Evolutionary conservation across 1,139 yeast genomes (phyloP).

Genomic region (Debaryomycetaceae sp.): DNA sequence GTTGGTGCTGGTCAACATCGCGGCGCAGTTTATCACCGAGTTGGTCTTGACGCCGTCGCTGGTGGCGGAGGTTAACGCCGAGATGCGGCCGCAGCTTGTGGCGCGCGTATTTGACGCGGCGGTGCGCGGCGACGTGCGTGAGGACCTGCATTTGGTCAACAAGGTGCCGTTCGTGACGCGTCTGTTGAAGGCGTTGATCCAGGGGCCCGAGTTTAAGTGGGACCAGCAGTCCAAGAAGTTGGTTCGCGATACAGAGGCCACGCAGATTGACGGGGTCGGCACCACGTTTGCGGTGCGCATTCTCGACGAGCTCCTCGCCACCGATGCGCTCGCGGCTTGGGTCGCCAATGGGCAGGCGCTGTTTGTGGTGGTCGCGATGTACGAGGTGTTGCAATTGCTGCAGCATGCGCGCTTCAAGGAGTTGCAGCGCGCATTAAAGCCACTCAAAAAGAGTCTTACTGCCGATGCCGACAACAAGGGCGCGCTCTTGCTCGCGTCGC

Average conservation of each 20-base stretch:
- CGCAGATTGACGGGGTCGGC: slow-evolving; percentile 53
- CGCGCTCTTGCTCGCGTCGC: slow-evolving; percentile 57
- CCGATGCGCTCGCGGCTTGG: slow-evolving; percentile 54
- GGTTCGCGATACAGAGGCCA: slow-evolving; percentile 33
- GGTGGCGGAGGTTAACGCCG: slow-evolving; percentile 39
- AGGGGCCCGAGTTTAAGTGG: slow-evolving; percentile 54
- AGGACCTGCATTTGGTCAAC: slow-evolving; percentile 60
- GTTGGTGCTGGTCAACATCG: slow-evolving; percentile 65
- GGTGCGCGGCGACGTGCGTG: slow-evolving; percentile 69
- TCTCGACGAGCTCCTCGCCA: slow-evolving; percentile 45
- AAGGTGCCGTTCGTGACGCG: slow-evolving; percentile 72
- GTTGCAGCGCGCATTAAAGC: slow-evolving; percentile 52
- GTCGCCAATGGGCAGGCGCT: slow-evolving; percentile 65
- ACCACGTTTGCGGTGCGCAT: slow-evolving; percentile 55
- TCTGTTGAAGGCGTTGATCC: slow-evolving; percentile 72
- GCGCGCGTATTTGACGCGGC: slow-evolving; percentile 49
- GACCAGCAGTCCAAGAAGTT: slow-evolving; percentile 69
- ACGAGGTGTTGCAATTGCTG: slow-evolving; percentile 46
- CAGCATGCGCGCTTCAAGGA: slow-evolving; percentile 33
- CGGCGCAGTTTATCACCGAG: slow-evolving; percentile 80
- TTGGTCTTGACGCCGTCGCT: slow-evolving; percentile 54
- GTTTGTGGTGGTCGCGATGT: slow-evolving; percentile 71
- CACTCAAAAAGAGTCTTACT: slow-evolving; percentile 44
- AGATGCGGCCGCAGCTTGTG: slow-evolving; percentile 48
- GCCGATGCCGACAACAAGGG: slow-evolving; percentile 69